phyloP scores from a whole-genome alignment of 2,329 filamentous ascomycete genomes.

The Pezicula radicicola region DNA sequence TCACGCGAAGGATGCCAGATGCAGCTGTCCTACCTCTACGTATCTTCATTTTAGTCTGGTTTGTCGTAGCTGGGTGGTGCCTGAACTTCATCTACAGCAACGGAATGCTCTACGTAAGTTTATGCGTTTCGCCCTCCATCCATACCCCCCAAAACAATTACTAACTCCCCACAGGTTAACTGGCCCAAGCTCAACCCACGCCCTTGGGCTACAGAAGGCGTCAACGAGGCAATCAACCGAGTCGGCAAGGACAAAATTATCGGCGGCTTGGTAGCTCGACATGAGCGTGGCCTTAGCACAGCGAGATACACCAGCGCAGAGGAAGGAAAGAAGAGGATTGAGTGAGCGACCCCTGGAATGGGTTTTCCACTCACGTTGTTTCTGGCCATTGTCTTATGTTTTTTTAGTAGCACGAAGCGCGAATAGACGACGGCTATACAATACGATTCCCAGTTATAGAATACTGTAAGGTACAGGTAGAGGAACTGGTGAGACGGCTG shows the following conservation, averaged over 20 bases:
- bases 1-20: slow-evolving; percentile 69
- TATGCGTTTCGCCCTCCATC: background rate
- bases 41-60: slow-evolving; percentile 78
- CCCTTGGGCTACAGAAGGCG: slow-evolving; percentile 81
- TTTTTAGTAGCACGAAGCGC: background rate
- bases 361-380: background rate
- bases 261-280: slow-evolving; percentile 68
- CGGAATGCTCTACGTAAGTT: slow-evolving; percentile 90
- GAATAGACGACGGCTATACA: background rate
- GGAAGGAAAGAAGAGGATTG: slow-evolving; percentile 98
- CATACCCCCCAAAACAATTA: background rate
- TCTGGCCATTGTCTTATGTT: background rate
- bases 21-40: slow-evolving; percentile 78
- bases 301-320: slow-evolving; percentile 81
- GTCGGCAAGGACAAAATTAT: slow-evolving; percentile 80
- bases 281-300: slow-evolving; percentile 82
- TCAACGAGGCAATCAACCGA: slow-evolving; percentile 79
- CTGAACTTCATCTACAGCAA: slow-evolving; percentile 76
- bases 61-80: slow-evolving; percentile 66
- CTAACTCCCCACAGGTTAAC: slow-evolving; percentile 66
- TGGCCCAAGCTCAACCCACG: slow-evolving; percentile 96
- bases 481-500: no score
- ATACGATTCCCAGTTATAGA: no score
- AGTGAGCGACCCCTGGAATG: slow-evolving; percentile 41
- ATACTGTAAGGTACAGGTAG: no score